Conservation (phyloP, 2,329 filamentous ascomycete genomes). For the Monosporascus sp. region DNA sequence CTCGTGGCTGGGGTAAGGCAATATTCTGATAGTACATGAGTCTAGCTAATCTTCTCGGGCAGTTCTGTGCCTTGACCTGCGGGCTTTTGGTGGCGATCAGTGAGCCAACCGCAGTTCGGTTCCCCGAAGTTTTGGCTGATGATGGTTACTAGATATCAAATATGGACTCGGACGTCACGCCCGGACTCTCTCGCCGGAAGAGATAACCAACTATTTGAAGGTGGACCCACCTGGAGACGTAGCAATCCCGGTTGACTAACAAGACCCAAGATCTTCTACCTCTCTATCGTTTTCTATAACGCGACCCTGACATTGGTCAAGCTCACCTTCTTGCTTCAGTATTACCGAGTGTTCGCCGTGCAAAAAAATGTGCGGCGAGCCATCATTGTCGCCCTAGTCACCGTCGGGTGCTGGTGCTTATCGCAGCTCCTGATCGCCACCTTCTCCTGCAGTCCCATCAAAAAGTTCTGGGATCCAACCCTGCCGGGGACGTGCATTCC, state of each 20-base stretch:
- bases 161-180: too few species aligned
- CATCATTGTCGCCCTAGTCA: slow-evolving; percentile 23
- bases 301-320: slow-evolving; percentile 29
- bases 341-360: slow-evolving; percentile 31
- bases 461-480: slow-evolving; percentile 29
- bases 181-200: too few species aligned
- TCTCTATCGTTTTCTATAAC: slow-evolving; percentile 34
- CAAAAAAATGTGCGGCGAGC: slow-evolving; percentile 23
- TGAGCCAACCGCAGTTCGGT: too few species aligned
- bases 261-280: slow-evolving; percentile 28
- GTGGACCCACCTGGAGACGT: background rate
- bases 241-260: background rate
- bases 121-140: too few species aligned
- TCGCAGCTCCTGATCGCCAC: slow-evolving; percentile 31
- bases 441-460: slow-evolving; percentile 30
- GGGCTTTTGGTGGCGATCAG: too few species aligned
- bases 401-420: slow-evolving; percentile 30
- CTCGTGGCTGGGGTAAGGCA: too few species aligned
- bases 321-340: slow-evolving; percentile 33
- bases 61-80: too few species aligned
- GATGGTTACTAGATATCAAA: too few species aligned
- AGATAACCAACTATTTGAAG: too few species aligned
- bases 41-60: too few species aligned
- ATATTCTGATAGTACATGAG: too few species aligned
- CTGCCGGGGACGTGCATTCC: slow-evolving; percentile 27